These are phyloP conservation scores for Fulvia fulva DNA, from an alignment of 2,329 filamentous ascomycete genomes.

Conservation along the genomic window DNA sequence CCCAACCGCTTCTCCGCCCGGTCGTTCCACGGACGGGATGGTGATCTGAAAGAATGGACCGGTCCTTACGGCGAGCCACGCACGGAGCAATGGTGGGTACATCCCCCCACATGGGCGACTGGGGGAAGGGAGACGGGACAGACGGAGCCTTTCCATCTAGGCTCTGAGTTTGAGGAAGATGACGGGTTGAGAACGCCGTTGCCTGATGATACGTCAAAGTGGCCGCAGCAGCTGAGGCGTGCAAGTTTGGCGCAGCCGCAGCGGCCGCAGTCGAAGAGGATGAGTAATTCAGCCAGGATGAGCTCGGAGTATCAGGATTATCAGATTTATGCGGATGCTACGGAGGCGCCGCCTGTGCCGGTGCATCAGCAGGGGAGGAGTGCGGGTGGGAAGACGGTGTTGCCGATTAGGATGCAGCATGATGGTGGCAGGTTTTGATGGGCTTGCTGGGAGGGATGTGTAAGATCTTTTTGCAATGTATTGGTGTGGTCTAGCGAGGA, in stretches of 20 bases:
- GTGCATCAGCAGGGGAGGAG: not conserved
- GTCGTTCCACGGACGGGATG: conserved; percentile 37
- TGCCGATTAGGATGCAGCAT: conserved; percentile 1
- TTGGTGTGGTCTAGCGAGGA: too few relatives aligned
- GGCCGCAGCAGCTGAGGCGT: not conserved
- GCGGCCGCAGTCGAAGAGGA: too few relatives aligned
- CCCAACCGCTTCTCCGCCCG: conserved; percentile 34
- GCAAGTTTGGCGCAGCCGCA: not conserved
- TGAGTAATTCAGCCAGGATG: not conserved
- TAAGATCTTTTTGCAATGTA: conserved; percentile 9
- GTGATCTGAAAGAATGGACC: conserved; percentile 39
- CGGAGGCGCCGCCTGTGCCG: not conserved
- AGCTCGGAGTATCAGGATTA: not conserved
- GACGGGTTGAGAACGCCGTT: conserved; percentile 2
- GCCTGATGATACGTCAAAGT: not conserved
- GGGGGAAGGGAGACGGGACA: conserved; percentile 32
- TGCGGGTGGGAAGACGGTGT: not conserved
- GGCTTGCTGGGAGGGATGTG: not conserved
- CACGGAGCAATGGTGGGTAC: conserved; percentile 44
- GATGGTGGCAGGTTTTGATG: too few relatives aligned
- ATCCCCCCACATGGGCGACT: conserved; percentile 41
- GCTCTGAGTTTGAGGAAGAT: not conserved
- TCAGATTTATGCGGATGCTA: not conserved
- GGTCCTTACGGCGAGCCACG: conserved; percentile 40
- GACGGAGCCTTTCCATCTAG: conserved; percentile 33